phyloP scores from a whole-genome alignment of 2,329 filamentous ascomycete genomes.

The Westerdykella sp. region DNA sequence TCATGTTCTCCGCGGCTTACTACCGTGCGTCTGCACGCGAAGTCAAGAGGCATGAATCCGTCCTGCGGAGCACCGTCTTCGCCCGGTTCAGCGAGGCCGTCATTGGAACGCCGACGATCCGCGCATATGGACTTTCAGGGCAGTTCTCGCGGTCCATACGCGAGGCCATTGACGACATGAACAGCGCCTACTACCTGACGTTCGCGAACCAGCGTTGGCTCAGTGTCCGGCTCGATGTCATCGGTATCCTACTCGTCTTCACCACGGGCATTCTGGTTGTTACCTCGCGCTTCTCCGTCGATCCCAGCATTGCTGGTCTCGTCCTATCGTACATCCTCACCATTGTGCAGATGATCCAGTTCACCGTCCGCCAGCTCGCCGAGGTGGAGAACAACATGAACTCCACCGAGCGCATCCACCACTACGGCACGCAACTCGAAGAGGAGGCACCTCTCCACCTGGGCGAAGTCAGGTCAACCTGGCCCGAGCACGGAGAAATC shows the following conservation, averaged over 20 bases:
- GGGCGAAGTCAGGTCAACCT: conserved; percentile 61
- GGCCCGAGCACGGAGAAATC: conserved; percentile 78
- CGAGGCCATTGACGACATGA: conserved; percentile 78
- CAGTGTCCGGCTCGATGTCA: conserved; percentile 73
- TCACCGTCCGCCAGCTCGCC: conserved; percentile 85
- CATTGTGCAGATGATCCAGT: conserved; percentile 94
- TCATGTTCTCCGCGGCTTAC: conserved; percentile 76
- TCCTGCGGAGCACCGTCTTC: conserved; percentile 82
- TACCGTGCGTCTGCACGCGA: conserved; percentile 88
- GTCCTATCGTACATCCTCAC: conserved; percentile 89
- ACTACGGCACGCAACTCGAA: conserved; percentile 81
- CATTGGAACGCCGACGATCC: conserved; percentile 74
- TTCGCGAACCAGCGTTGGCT: conserved; percentile 96
- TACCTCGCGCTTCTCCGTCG: conserved; percentile 78
- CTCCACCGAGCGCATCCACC: conserved; percentile 81
- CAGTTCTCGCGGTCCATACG: conserved; percentile 68
- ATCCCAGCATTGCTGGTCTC: conserved; percentile 77
- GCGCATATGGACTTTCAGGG: conserved; percentile 76
- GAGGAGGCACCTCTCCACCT: conserved; percentile 83
- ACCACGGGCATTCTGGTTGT: conserved; percentile 85
- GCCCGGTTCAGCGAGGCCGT: conserved; percentile 88
- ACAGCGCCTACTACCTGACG: conserved; percentile 88
- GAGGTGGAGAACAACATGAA: conserved; percentile 99
- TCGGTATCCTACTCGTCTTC: conserved; percentile 80
- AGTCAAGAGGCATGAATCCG: conserved; percentile 87